A percentile compares a stretch with the other conserved stretches of the same genome.
phyloP scores from a whole-genome alignment of 2,329 filamentous ascomycete species.

The Colletotrichum sp. region DNA sequence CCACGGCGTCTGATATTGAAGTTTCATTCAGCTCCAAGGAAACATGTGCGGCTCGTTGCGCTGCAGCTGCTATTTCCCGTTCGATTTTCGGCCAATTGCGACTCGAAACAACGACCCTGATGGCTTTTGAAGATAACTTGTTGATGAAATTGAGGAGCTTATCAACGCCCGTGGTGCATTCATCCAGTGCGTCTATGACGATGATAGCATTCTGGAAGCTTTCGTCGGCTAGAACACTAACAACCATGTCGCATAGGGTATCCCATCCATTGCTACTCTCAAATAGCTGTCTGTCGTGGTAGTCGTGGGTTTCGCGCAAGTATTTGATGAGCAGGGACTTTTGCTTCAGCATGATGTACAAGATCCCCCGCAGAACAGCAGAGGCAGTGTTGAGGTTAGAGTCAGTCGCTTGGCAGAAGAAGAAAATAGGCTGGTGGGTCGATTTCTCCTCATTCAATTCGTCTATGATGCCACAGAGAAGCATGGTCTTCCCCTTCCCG shows the following conservation, averaged over 20 bases:
- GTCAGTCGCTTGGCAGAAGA: constrained; percentile 49
- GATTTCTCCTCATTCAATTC: constrained; percentile 25
- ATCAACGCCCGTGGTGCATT: not conserved
- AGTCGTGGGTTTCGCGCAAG: not conserved
- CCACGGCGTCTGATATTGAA: constrained; percentile 36
- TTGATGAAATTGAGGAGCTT: constrained; percentile 40
- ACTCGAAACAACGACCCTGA: constrained; percentile 51
- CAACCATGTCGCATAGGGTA: constrained; percentile 41
- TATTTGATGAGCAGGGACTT: not conserved
- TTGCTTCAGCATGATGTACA: constrained; percentile 40
- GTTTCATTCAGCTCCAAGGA: constrained; percentile 40
- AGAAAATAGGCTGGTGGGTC: constrained; percentile 26
- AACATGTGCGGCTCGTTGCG: constrained; percentile 26
- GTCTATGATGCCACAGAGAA: constrained; percentile 42
- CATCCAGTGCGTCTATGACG: constrained; percentile 32
- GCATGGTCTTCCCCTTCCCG: constrained; percentile 50
- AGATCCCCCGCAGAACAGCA: constrained; percentile 46
- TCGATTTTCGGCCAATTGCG: constrained; percentile 45
- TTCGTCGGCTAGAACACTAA: constrained; percentile 39
- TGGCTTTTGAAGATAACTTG: not conserved
- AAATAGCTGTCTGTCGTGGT: constrained; percentile 38
- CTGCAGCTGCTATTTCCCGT: constrained; percentile 26
- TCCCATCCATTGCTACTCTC: constrained; percentile 33
- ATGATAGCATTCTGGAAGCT: constrained; percentile 32
- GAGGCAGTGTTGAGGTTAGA: constrained; percentile 38